Conservation (phyloP, 768 basidiomycete species). For the Pleurotus salmoneostramineus region DNA sequence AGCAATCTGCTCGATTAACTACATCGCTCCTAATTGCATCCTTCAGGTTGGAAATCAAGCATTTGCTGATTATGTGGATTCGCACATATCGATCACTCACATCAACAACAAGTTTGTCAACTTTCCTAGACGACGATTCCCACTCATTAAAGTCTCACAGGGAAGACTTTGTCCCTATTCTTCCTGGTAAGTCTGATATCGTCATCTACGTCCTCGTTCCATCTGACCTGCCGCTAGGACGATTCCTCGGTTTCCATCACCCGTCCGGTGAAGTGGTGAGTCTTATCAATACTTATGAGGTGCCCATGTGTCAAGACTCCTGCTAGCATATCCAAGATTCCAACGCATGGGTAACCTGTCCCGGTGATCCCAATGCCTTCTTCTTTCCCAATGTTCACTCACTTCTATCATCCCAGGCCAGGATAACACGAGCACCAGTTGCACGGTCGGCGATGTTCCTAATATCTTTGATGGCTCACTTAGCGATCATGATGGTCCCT, state of each 20-base stretch:
- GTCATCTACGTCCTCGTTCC: conserved; percentile 28
- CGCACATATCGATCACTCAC: conserved; percentile 43
- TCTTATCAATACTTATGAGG: neutral
- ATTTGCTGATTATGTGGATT: conserved; percentile 60
- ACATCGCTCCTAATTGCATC: too few relatives aligned
- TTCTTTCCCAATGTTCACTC: neutral
- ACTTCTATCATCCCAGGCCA: conserved; percentile 38
- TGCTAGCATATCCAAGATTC: conserved; percentile 42
- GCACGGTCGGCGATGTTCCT: conserved; percentile 39
- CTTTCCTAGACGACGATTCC: too few relatives aligned
- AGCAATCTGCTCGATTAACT: conserved; percentile 8
- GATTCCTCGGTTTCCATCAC: conserved; percentile 39
- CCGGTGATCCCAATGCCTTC: conserved; percentile 29
- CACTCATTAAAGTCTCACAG: conserved; percentile 11
- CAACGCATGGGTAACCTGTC: conserved; percentile 50
- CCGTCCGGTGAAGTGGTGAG: conserved; percentile 37
- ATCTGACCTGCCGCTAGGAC: conserved; percentile 13
- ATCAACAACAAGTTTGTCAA: conserved; percentile 51
- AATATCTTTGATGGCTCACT: conserved; percentile 38
- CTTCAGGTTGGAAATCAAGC: conserved; percentile 51
- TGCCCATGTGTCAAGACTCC: neutral
- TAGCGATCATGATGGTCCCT: conserved; percentile 40
- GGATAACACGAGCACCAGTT: conserved; percentile 48
- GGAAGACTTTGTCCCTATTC: conserved; percentile 37
- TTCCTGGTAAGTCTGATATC: conserved; percentile 29